Evolutionary conservation across 2,329 filamentous ascomycete species (phyloP), one percentile per base, ranked within the genome.

Genomic region (Elsinoe perseae): DNA sequence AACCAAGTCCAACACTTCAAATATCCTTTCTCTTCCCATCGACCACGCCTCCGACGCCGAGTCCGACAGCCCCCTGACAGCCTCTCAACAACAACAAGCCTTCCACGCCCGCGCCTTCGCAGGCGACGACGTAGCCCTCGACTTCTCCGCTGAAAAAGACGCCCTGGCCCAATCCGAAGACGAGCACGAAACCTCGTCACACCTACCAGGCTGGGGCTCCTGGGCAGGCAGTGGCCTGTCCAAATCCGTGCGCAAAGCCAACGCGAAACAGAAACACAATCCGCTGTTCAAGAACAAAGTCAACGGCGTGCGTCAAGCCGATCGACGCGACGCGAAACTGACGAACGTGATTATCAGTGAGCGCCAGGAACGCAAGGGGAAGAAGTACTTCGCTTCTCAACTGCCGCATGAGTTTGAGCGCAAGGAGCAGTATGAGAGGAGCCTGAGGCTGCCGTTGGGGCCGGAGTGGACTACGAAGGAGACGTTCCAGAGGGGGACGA

Each of bases 401-500:
- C 76, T 98, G 52, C 93, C 93, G 50, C 88, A 95, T 72, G 85
- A 84, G n/a, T 97, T 90, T 71, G 92, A 96, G 77, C 89, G 81
- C 25, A 80, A 80, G 63, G 80, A 87, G 66, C 90, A 96, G 76
- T 97, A 97, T 73, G 93, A 98, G 77, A 78, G 92, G 52, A 87
- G 86, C 61, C 75, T 97, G 58, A 80, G 92, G 42, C 73, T 96
- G 62, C 93, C 93, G 1, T 82, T 97, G 59, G 93, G 93, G 1
- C 89, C 87, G 14, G 92, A 98, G 72, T 98, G 92, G 91, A 84
- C 85, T 63, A 97, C 92, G n/a, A 96, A 95, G 80, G 84, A 89
- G 75, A 89, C 87, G 12, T 93, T 93, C 79, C 91, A 97, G 76
- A 83, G 86, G 64, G 82, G 82, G 59, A 95, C 87, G 58, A 95